These are phyloP conservation scores for Candolleomyces aberdarensis DNA, from an alignment of 768 basidiomycete species.

Conservation along the genomic window DNA sequence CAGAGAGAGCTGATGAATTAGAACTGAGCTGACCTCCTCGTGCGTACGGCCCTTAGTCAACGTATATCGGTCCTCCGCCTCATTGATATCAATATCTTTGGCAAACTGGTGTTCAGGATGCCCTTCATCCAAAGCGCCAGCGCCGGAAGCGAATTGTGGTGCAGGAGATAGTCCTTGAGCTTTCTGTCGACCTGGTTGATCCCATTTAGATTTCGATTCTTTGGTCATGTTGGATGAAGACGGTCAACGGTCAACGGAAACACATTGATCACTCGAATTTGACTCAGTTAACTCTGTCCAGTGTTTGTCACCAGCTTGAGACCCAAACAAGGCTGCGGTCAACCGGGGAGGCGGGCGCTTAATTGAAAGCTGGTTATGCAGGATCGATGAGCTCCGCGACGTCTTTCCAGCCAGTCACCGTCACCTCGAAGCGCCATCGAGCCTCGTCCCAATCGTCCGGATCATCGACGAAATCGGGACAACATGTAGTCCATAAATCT, in stretches of 20 bases:
- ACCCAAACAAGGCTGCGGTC: not conserved
- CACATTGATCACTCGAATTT: too few species aligned
- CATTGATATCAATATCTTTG: slow-evolving; percentile 95
- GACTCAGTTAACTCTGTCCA: too few species aligned
- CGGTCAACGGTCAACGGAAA: too few species aligned
- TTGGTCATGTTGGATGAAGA: too few species aligned
- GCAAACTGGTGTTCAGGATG: slow-evolving; percentile 74
- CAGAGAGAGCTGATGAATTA: not conserved
- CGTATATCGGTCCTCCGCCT: slow-evolving; percentile 91
- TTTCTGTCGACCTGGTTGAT: not conserved
- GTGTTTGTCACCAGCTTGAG: too few species aligned
- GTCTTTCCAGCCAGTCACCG: slow-evolving; percentile 13
- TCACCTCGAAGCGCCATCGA: slow-evolving; percentile 32
- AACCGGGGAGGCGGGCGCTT: not conserved
- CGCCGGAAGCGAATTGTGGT: slow-evolving; percentile 59
- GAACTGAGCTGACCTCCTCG: slow-evolving; percentile 60
- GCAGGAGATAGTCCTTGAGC: not conserved
- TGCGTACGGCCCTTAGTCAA: slow-evolving; percentile 94
- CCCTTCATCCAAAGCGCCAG: slow-evolving; percentile 36
- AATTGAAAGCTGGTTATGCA: not conserved
- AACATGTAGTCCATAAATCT: slow-evolving; percentile 31
- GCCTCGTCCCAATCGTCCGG: slow-evolving; percentile 35
- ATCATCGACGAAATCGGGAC: slow-evolving; percentile 31
- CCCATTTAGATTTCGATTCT: too few species aligned
- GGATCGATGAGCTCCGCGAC: not conserved